Evolutionary conservation across 225 moss, liverwort and hornwort genomes (phyloP).

Genomic region (Bryum argenteum): DNA sequence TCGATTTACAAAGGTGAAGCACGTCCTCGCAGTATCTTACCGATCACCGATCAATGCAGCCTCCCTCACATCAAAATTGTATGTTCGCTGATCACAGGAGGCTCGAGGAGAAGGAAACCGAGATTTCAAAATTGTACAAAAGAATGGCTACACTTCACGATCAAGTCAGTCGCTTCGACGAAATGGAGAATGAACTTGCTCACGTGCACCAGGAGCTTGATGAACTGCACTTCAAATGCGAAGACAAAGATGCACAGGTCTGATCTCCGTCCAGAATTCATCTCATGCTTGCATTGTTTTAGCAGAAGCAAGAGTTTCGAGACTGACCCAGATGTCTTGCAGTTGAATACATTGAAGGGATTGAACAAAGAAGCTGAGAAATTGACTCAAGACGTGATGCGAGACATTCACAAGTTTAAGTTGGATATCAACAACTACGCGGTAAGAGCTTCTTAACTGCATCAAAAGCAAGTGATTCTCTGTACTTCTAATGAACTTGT

Average conservation of each 20-base stretch:
- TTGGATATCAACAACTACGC: conserved; percentile 50
- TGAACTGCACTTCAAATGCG: conserved; percentile 34
- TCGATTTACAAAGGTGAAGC: conserved; percentile 42
- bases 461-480: not conserved
- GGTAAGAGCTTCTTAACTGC: conserved; percentile 19
- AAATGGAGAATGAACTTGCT: conserved; percentile 37
- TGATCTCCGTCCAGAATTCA: not conserved
- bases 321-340: conserved; percentile 20
- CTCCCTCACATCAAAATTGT: not conserved
- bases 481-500: no score
- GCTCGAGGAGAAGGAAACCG: conserved; percentile 47
- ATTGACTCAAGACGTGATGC: conserved; percentile 50
- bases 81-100: conserved; percentile 25
- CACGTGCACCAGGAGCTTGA: conserved; percentile 40
- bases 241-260: conserved; percentile 52
- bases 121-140: conserved; percentile 33
- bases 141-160: conserved; percentile 26
- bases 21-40: not conserved
- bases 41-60: not conserved
- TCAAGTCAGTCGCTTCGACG: conserved; percentile 32
- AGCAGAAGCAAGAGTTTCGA: not conserved
- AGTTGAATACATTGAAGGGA: conserved; percentile 38
- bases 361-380: conserved; percentile 47
- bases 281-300: not conserved
- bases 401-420: conserved; percentile 48